These are phyloP conservation scores for Lodderomyces parapsilosis DNA, from an alignment of 1,139 yeast species.

Conservation along the genomic window DNA sequence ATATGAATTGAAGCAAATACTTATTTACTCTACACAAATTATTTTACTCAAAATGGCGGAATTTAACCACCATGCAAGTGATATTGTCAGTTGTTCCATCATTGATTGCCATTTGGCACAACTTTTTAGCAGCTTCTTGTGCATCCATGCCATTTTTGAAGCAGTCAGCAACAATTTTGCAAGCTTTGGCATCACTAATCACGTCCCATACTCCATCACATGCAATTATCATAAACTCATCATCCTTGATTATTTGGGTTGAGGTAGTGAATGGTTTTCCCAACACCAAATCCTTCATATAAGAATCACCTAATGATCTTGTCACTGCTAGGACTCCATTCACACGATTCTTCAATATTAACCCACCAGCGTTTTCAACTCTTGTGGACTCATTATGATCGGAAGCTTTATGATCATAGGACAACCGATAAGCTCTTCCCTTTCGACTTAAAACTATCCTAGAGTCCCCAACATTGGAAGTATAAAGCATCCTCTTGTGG, in stretches of 20 bases:
- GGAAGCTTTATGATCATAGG: constrained; percentile 93
- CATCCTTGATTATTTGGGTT: constrained; percentile 63
- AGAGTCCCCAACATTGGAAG: constrained; percentile 96
- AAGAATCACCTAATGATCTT: constrained; percentile 90
- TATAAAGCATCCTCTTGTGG: constrained; percentile 75
- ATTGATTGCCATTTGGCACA: constrained; percentile 77
- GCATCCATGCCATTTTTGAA: constrained; percentile 41
- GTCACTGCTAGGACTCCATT: constrained; percentile 96
- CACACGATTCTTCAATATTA: constrained; percentile 86
- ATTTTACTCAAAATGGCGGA: no score
- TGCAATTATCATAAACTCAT: constrained; percentile 78
- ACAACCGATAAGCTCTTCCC: constrained; percentile 72
- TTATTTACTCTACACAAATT: no score
- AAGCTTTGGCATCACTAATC: constrained; percentile 76
- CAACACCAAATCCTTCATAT: constrained; percentile 84
- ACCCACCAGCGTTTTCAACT: constrained; percentile 77
- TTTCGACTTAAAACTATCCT: constrained; percentile 74
- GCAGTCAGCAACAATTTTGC: constrained; percentile 58
- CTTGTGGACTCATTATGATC: constrained; percentile 77
- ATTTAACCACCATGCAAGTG: constrained; percentile 82
- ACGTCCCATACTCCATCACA: constrained; percentile 98
- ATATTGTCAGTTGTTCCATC: constrained; percentile 87
- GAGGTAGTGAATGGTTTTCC: constrained; percentile 93
- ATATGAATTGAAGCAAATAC: no score
- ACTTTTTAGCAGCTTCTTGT: constrained; percentile 61